Evolutionary conservation across 441 rosid species (phyloP), one percentile per base, ranked within the genome.

Genomic region (Macaranga tanarius): DNA sequence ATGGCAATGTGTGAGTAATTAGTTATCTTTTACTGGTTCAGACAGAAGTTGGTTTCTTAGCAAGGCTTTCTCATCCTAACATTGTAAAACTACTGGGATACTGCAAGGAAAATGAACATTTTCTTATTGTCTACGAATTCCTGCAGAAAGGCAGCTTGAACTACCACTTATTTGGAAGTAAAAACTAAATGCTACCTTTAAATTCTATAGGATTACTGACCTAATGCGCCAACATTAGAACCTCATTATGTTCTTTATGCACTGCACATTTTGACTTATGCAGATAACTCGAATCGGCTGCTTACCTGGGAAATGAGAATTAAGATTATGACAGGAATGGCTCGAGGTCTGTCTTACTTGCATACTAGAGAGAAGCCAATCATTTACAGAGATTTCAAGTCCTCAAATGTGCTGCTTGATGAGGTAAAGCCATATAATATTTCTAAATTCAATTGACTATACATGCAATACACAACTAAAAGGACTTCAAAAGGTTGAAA

Each of bases 101-200:
- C 70, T 92, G 95, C 66, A 79, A 72, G 78, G 97, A 92, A 69
- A 86, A 86, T 58, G 75, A 70, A 10, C 89, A 88, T 10, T 81
- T 88, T 40, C 91, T 92, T 69, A 85, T 92, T 4, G 86, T 85
- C 38, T 88, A 92, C 61, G 95, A 92, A 69, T 86, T 84, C 71
- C 86, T 92, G 95, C 93, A 88, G 65, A 92, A 86, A 70, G 97
- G 95, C 40, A 92, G 97, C 86, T 81, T 92, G 81, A 91, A 92
- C 75, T 83, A 92, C 71, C 93, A 92, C 80, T 81, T 92, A 10
- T 92, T 92, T 61, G 82, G 91, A 81, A 82, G 95, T 92, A 88
- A 82, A 87, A 71, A 55, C 38, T 60, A 44, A 51, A 2, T 62
- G 68, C 38, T 52, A 2, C 15, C 7, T 23, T 5, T 65, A 26